Evolutionary conservation across 148 eudicot species (phyloP), one percentile per base, ranked within the genome.

Genomic region (Fagopyrum tataricum): DNA sequence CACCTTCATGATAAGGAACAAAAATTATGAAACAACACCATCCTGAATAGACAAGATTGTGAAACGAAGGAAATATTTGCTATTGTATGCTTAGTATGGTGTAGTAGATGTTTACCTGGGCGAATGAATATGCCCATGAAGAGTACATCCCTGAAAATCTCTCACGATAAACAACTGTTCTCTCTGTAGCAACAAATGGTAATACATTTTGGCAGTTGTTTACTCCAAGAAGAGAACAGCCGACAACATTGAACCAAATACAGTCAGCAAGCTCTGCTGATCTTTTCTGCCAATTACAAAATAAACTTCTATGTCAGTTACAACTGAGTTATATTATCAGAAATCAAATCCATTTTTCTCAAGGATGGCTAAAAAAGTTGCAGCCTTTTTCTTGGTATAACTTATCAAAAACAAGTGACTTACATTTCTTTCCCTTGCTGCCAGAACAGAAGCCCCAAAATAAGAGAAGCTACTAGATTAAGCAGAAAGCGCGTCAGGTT

Each of bases 61-160:
- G 37, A 31, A 31, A 31, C 37, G 1, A 31, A 31, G 37, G 37
- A 3, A 31, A 3, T 3, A 31, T 31, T 31, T 31, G 37, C 37
- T 31, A 31, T 31, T 31, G 37, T 31, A 31, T 31, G 37, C 37
- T 31, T 31, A 31, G 37, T 31, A 31, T 31, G 37, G 37, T 31
- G 37, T 31, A 31, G 37, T 31, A 31, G 37, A 31, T 31, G 37
- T 31, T 0, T 81, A 93, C 98, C 93, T 93, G 98, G 42, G 96
- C 96, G 72, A 85, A 83, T 72, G 92, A 82, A 77, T 87, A 91
- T 42, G 91, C 92, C 92, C 88, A 89, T 9, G 91, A 76, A 39
- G 86, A 82, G 77, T 93, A 90, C 96, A 89, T 93, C 72, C 95
- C 94, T 12, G 97, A 86, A 79, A 89, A 91, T 76, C 86, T 84